Base-by-base conservation (phyloP, 83 land plant species). In the Diphasiastrum complanatum region DNA sequence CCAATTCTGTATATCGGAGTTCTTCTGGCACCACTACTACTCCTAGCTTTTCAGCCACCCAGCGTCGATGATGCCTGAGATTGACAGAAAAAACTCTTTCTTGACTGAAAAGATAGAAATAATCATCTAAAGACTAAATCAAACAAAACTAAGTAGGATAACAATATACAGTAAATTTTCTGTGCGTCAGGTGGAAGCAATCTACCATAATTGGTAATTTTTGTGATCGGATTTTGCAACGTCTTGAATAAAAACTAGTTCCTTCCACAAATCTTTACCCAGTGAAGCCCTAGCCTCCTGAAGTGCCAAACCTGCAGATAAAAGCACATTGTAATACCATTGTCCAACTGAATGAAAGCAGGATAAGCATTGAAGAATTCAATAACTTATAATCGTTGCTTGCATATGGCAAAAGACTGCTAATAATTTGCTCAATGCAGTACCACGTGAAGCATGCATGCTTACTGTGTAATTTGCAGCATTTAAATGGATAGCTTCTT, bases 11-110 rank as follows among this genome's bases (percentile, higher is more conserved):
- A 71, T 83, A 89, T 12, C 82, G 63, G 56, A 89, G 83, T 64
- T 95, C 99, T 52, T 33, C 51, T 16, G 18, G 27, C 5, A 65
- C 45, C 27, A 79, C 86, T 61, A 53, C 80, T 37, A 73, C 56
- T 62, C 97, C 93, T 58, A 85, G 47, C 59, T 75, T 95, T 76
- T 86, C 87, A 51, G 87, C 89, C 61, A 85, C 65, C 97, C 99
- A 95, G 30, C 99, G 61, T 48, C 93, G 75, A 52, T 95, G 99
- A 80, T 95, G 97, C 99, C 96, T 93, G 49, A n/a, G n/a, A n/a
- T n/a, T n/a, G n/a, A n/a, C 61, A 81, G 30, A 25, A 45, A 32
- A 24, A 64, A 16, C 33, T 34, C 27, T 29, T n/a, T 5, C 16
- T 14, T 38, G 36, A 43, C 27, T 18, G 18, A 28, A n/a, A 51